Evolutionary conservation across 1,284 basidiomycete species (phyloP).

Genomic region (Cystobasidiaceae sp.): DNA sequence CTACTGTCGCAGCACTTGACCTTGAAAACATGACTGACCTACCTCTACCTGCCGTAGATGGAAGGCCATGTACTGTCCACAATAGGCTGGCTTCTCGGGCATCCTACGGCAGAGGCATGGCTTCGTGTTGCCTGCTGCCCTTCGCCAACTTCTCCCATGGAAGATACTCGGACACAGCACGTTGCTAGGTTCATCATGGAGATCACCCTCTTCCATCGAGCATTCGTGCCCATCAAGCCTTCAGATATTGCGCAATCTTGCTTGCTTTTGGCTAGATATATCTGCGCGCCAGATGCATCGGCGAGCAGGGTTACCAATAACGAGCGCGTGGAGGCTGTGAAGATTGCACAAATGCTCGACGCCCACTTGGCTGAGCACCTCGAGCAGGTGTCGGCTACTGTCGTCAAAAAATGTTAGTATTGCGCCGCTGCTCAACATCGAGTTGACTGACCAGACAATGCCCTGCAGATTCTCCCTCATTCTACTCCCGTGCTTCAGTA

Average conservation of each 20-base stretch:
- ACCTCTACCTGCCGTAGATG: conserved; percentile 43
- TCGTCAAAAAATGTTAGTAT: conserved; percentile 71
- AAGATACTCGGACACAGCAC: conserved; percentile 84
- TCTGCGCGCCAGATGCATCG: conserved; percentile 26
- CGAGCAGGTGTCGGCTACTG: conserved; percentile 81
- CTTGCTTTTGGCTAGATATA: conserved; percentile 78
- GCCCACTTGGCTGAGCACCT: conserved; percentile 74
- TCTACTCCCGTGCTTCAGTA: conserved; percentile 89
- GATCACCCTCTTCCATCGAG: conserved; percentile 92
- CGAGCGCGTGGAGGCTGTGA: conserved; percentile 51
- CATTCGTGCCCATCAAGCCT: conserved; percentile 80
- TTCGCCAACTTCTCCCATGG: conserved; percentile 53
- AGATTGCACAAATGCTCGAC: conserved; percentile 72
- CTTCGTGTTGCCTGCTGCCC: conserved; percentile 58
- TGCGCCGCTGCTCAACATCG: background rate
- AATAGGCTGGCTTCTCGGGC: conserved; percentile 94
- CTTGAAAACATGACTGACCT: background rate
- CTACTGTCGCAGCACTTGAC: background rate
- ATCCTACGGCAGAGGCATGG: conserved; percentile 97
- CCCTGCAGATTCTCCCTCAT: conserved; percentile 77
- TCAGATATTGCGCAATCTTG: conserved; percentile 83
- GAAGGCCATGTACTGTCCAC: conserved; percentile 91
- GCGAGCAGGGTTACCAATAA: too few species aligned
- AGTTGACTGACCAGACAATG: background rate
- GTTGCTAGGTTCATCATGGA: conserved; percentile 98